Base-by-base conservation (phyloP, 352 stramenopile species). In the Thalassiosira mediterranea region DNA sequence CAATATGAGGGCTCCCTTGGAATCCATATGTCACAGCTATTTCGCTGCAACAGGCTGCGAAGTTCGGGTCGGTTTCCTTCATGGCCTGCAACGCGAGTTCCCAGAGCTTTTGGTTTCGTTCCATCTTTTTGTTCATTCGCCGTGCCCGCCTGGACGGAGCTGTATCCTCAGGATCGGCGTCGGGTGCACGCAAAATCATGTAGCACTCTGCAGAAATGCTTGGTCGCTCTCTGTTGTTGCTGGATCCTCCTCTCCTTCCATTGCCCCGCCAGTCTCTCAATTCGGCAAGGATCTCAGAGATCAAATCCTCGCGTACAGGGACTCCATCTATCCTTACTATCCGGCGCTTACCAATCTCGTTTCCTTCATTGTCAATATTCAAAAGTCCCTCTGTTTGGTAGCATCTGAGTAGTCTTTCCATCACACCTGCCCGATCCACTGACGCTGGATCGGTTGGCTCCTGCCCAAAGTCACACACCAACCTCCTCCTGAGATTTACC, bases 391-490 rank as follows among this genome's bases (percentile, higher is more conserved):
- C 66, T 0, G 54, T 40, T 10, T 58, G n/a, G 29, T 87, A 87
- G n/a, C 53, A 49, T 25, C 21, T 1, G 2, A 87, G 38, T 13
- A 87, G 42, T 15, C 29, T 56, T 10, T 59, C 29, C 79, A 87
- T 84, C 37, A 87, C 61, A 17, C 48, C 49, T 11, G 52, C 58
- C 15, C 78, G 51, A 48, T 57, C 49, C 2, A 77, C 46, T 10
- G 47, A 1, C 2, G 69, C 46, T 10, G 63, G 61, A 56, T 80
- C 60, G 0, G 51, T 70, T 49, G 59, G 59, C 10, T 54, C 29
- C 19, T 79, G 31, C n/a, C 72, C 67, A 67, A 88, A 88, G 29
- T 81, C 72, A 8, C 17, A 1, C 17, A 88, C 76, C 25, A 88
- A 38, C 17, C 80, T 38, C 34, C 65, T 69, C 10, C 80, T 63